These are phyloP conservation scores for Leptosphaerulina australis DNA, from an alignment of 2,329 filamentous ascomycete species.

Conservation along the genomic window DNA sequence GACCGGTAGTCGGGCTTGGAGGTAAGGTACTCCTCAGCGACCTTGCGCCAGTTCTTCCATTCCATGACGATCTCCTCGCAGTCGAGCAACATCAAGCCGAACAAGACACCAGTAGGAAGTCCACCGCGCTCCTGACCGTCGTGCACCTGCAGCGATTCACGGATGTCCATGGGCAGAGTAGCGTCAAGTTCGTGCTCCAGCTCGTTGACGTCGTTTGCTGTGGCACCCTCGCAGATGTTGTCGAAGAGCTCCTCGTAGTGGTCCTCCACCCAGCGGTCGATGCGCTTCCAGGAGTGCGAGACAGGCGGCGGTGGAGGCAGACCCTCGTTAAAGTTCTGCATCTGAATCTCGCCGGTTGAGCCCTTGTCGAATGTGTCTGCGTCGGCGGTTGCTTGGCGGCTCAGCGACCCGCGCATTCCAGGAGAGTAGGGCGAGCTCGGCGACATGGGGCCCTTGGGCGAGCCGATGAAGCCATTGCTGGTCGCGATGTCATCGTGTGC, in stretches of 20 bases:
- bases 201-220: slow-evolving; percentile 93
- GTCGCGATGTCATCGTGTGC: slow-evolving; percentile 69
- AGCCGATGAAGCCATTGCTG: slow-evolving; percentile 65
- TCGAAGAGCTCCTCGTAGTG: slow-evolving; percentile 95
- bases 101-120: slow-evolving; percentile 87
- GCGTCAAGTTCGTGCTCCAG: slow-evolving; percentile 95
- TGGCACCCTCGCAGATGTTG: slow-evolving; percentile 90
- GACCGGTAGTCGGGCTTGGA: slow-evolving; percentile 60
- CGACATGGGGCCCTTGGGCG: slow-evolving; percentile 62
- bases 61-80: slow-evolving; percentile 98
- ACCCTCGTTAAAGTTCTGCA: slow-evolving; percentile 95
- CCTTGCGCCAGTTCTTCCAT: slow-evolving; percentile 93
- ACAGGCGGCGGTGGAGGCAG: slow-evolving; percentile 88
- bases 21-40: slow-evolving; percentile 86
- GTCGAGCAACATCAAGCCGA: slow-evolving; percentile 92
- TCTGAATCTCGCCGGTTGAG: slow-evolving; percentile 82
- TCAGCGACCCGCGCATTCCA: slow-evolving; percentile 80
- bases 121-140: slow-evolving; percentile 98
- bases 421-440: slow-evolving; percentile 82
- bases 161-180: slow-evolving; percentile 88
- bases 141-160: slow-evolving; percentile 87
- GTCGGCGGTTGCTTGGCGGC: slow-evolving; percentile 65
- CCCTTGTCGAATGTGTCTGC: slow-evolving; percentile 63
- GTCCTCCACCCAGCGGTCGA: slow-evolving; percentile 91
- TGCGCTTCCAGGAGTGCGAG: slow-evolving; percentile 88